Percentiles rank a stretch among this genome's conserved stretches.
Conservation (phyloP, 805 yeast species). For the Candida andamanensis region DNA sequence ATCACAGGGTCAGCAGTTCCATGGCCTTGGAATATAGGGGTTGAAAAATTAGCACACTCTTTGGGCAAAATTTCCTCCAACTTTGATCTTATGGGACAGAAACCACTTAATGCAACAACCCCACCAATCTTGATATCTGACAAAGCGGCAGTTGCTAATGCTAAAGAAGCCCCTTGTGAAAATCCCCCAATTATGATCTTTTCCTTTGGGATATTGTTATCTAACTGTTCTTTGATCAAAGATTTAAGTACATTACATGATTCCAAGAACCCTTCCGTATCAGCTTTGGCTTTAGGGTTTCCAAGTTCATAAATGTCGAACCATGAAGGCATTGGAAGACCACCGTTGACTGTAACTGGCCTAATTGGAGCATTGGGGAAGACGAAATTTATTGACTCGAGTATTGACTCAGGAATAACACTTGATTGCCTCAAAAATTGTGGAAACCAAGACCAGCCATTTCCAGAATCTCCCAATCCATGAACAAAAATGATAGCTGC, state of each 20-base stretch:
- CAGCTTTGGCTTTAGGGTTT: conserved; percentile 42
- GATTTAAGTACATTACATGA: conserved; percentile 42
- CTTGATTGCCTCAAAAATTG: conserved; percentile 46
- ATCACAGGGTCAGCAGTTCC: conserved; percentile 77
- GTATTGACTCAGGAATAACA: conserved; percentile 37
- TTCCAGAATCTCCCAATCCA: conserved; percentile 89
- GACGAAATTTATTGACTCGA: conserved; percentile 55
- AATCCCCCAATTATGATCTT: conserved; percentile 91
- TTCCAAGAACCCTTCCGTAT: conserved; percentile 49
- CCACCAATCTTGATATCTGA: conserved; percentile 70
- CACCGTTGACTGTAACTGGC: conserved; percentile 66
- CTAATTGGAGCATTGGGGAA: conserved; percentile 85
- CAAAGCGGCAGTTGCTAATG: conserved; percentile 56
- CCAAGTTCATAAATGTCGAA: conserved; percentile 66
- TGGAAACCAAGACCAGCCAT: conserved; percentile 84
- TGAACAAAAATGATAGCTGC: conserved; percentile 69
- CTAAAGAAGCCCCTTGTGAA: conserved; percentile 86
- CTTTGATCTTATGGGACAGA: conserved; percentile 37
- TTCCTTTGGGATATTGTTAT: conserved; percentile 50
- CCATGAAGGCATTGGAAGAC: conserved; percentile 77
- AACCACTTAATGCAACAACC: conserved; percentile 72
- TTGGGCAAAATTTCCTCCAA: conserved; percentile 16
- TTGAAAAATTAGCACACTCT: conserved; percentile 41
- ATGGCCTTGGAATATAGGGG: conserved; percentile 86
- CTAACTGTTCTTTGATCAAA: conserved; percentile 49